A percentile compares a stretch with the other conserved stretches of the same genome.
These are phyloP conservation scores for Dothistroma pini DNA, from an alignment of 2,329 filamentous ascomycete genomes.

Conservation along the genomic window DNA sequence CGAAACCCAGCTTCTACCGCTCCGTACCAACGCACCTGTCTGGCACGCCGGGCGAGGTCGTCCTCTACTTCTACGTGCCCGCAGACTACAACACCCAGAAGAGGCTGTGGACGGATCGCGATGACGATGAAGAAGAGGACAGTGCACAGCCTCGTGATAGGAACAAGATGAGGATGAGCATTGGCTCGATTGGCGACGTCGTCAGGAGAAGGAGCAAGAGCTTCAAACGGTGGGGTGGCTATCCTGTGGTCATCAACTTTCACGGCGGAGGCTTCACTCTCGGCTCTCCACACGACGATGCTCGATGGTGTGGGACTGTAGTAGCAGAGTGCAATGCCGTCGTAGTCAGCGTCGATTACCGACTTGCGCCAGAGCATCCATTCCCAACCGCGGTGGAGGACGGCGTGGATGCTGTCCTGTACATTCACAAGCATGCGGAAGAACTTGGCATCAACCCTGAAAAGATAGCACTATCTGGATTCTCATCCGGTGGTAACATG, in stretches of 20 bases:
- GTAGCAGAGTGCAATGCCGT: slow-evolving; percentile 55
- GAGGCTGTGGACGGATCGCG: slow-evolving; percentile 30
- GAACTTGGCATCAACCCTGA: slow-evolving; percentile 56
- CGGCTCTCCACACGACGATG: slow-evolving; percentile 58
- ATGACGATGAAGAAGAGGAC: slow-evolving; percentile 15
- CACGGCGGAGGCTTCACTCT: slow-evolving; percentile 63
- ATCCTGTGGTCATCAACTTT: slow-evolving; percentile 60
- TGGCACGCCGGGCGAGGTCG: slow-evolving; percentile 45
- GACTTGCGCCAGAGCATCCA: slow-evolving; percentile 57
- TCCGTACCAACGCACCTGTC: slow-evolving; percentile 51
- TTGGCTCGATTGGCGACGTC: slow-evolving; percentile 22
- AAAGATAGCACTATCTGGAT: slow-evolving; percentile 58
- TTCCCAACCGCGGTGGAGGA: slow-evolving; percentile 64
- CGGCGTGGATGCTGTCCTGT: slow-evolving; percentile 58
- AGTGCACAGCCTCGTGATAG: slow-evolving; percentile 18
- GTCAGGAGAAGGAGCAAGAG: slow-evolving; percentile 27
- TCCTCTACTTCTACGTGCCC: slow-evolving; percentile 61
- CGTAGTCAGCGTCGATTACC: slow-evolving; percentile 59
- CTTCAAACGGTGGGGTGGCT: slow-evolving; percentile 41
- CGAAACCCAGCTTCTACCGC: slow-evolving; percentile 57
- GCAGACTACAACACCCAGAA: slow-evolving; percentile 45
- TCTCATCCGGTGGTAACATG: slow-evolving; percentile 62
- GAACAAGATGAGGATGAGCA: slow-evolving; percentile 25
- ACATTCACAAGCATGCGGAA: slow-evolving; percentile 53
- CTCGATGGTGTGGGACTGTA: slow-evolving; percentile 56